Evolutionary conservation across 768 basidiomycete species (phyloP), one percentile per base, ranked within the genome.

Genomic region (Boletus rubropictus): DNA sequence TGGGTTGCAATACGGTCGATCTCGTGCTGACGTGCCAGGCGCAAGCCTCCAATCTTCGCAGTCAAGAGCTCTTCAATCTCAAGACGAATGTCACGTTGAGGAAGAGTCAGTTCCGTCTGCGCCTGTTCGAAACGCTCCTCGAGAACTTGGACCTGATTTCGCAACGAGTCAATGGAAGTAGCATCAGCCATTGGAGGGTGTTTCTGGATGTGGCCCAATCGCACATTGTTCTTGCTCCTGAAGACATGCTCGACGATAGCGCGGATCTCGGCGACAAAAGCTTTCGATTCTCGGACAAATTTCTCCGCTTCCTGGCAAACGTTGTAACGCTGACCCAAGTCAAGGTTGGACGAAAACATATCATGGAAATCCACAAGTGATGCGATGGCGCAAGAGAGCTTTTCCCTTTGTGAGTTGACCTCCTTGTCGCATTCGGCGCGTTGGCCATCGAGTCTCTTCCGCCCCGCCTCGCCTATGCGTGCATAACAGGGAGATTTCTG

Each of bases 81-180:
- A 22, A 44, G 35, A 24, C 39, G 41, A 11, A 57, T 44, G 17
- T 66, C 51, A 24, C 35, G 40, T 28, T 17, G 58, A 36, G 39
- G 51, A 24, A 68, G 50, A n/a, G 66, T 62, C 15, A 68, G 48
- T 27, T 62, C 60, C 5, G 66, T 54, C 8, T 56, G 62, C 7
- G 58, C 50, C 42, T 66, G 62, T n/a, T 66, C 64, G 7, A 68
- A 46, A n/a, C 55, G 56, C 28, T 64, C 56, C 40, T 61, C 64
- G 14, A 66, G 51, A 21, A 60, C 46, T 25, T 27, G 55, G 11
- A 68, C 18, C 22, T 42, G 58, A 38, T 10, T 46, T 43, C 29
- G 54, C 39, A 66, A 39, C 5, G 49, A 42, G 31, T 55, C 49
- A 5, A 54, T 21, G 10, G 15, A 18, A 20, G 33, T 21, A n/a